Percentiles rank a stretch among this genome's conserved stretches.
These are phyloP conservation scores for Tephrocybe rancida DNA, from an alignment of 768 basidiomycete species.

Conservation along the genomic window DNA sequence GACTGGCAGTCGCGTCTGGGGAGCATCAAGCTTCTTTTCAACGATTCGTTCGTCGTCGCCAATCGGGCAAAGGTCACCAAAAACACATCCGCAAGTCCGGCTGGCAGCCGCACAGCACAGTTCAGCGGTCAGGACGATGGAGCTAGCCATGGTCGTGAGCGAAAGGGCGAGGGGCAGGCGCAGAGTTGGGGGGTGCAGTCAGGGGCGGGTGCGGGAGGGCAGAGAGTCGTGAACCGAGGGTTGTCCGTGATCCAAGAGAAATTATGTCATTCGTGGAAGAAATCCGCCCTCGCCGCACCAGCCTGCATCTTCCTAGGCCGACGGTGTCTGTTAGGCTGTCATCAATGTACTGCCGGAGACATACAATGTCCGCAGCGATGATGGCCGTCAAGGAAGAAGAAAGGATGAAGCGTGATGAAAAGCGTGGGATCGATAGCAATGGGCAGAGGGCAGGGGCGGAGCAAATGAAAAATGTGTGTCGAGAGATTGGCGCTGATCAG, in stretches of 20 bases:
- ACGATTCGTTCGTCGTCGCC: conserved; percentile 17
- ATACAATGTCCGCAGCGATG: conserved; percentile 37
- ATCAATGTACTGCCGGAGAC: conserved; percentile 25
- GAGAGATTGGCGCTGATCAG: conserved; percentile 40
- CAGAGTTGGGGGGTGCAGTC: conserved; percentile 21
- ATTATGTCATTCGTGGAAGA: conserved; percentile 23
- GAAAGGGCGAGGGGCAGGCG: conserved; percentile 21
- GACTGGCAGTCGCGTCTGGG: conserved; percentile 25
- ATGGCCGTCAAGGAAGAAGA: conserved; percentile 18
- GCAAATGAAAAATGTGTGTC: conserved; percentile 14
- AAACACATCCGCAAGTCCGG: conserved; percentile 9
- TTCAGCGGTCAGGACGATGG: conserved; percentile 27
- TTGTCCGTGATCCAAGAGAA: conserved; percentile 23
- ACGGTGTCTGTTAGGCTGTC: conserved; percentile 20
- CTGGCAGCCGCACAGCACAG: conserved; percentile 15
- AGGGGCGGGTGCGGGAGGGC: conserved; percentile 15
- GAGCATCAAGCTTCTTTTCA: conserved; percentile 32
- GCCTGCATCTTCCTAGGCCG: conserved; percentile 27
- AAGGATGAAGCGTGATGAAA: conserved; percentile 21
- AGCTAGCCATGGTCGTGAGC: conserved; percentile 35
- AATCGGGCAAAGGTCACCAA: conserved; percentile 13
- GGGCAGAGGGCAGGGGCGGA: conserved; percentile 15
- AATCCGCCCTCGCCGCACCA: conserved; percentile 28
- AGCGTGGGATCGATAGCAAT: conserved; percentile 18
- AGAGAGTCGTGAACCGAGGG: conserved; percentile 13